Evolutionary conservation across 78 protist genomes (phyloP), one percentile per base, ranked within the genome.

Genomic region (Reticulomyxa filosa): DNA sequence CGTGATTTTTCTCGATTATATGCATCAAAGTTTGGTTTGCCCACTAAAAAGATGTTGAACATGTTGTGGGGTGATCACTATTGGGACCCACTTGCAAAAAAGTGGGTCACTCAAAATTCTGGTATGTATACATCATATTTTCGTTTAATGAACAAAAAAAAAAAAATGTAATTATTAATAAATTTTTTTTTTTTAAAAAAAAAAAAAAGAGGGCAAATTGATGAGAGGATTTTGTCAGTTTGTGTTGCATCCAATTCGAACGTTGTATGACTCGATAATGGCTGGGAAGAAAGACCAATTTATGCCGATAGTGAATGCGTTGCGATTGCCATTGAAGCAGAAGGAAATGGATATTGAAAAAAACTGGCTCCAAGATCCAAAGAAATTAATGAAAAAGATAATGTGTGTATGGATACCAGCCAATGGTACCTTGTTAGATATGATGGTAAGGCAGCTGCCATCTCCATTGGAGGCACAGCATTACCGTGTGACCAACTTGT

Each of bases 21-120:
- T 73, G 87, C 76, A 25, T 48, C 33, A 64, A 75, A 76, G 73
- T 79, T 72, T 69, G 81, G 81, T 25, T 74, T 83, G 25, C 78
- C 70, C 59, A 59, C 61, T 57, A 77, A 38, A 10, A 84, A 84
- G 81, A 57, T 97, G 75, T 66, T 76, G 70, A 35, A 63, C 63
- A 75, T 83, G 25, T 87, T 97, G 20, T 96, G 99, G 99, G 99
- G 99, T 33, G 94, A 97, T 81, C 63, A 77, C 81, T 94, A 69
- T 81, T 94, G 77, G 72, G 83, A 82, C 80, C 70, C 86, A 29
- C 62, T 38, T 37, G 46, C 63, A 52, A 87, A 85, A 88, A 88
- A 85, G 83, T 93, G 97, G 97, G 61, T 38, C 29, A 69, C n/a
- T n/a, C n/a, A n/a, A n/a, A n/a, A n/a, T n/a, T n/a, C n/a, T n/a